Percentiles rank a stretch among this genome's conserved stretches.
These are phyloP conservation scores for Nakataea oryzae DNA, from an alignment of 2,329 filamentous ascomycete genomes.

Conservation along the genomic window DNA sequence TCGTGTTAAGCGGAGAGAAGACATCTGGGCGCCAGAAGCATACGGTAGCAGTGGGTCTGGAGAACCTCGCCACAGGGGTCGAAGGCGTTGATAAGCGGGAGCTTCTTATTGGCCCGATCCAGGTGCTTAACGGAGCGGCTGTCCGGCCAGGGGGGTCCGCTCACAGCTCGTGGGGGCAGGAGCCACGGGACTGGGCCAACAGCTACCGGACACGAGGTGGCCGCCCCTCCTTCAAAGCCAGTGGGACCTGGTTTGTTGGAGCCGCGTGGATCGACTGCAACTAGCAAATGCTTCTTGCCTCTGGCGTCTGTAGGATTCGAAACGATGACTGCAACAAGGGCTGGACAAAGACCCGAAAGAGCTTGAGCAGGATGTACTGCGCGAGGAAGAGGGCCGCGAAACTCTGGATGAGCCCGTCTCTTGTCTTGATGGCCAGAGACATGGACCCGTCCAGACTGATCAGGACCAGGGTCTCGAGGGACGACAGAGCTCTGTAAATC, in stretches of 20 bases:
- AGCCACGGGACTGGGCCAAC: constrained; percentile 3
- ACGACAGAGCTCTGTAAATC: neutral
- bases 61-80: constrained; percentile 24
- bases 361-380: constrained; percentile 9
- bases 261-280: too few relatives aligned
- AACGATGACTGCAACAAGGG: constrained; percentile 30
- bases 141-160: constrained; percentile 7
- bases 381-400: constrained; percentile 4
- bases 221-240: neutral
- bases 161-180: constrained; percentile 7
- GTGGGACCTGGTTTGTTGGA: too few relatives aligned
- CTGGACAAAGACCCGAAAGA: constrained; percentile 28
- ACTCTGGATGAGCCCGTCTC: too few relatives aligned
- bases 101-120: constrained; percentile 22
- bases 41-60: constrained; percentile 24
- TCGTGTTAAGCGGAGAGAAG: constrained; percentile 24
- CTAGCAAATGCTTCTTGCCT: constrained; percentile 14
- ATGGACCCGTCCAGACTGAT: too few relatives aligned
- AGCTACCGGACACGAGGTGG: constrained; percentile 8
- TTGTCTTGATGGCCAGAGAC: too few relatives aligned
- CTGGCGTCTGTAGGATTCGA: constrained; percentile 30
- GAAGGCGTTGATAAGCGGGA: constrained; percentile 24
- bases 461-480: neutral
- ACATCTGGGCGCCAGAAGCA: constrained; percentile 19
- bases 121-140: constrained; percentile 26